Base-by-base conservation (phyloP, 2,329 filamentous ascomycete genomes). In the Fusarium acutatum region DNA sequence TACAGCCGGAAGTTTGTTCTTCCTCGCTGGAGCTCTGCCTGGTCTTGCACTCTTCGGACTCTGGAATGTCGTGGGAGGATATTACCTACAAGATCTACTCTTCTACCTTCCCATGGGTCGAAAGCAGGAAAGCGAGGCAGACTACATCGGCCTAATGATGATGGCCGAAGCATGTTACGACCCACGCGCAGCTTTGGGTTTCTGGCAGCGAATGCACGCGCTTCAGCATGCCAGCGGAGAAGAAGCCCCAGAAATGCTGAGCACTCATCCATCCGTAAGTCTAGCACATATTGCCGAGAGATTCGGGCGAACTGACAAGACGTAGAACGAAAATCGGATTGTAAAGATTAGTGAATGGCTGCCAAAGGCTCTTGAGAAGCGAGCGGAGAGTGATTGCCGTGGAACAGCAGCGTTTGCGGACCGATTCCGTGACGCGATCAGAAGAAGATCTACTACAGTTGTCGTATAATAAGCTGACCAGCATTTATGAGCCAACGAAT, bases 111-210 rank as follows among this genome's bases (percentile, higher is more conserved):
- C 93, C 3, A 93, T 93, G 80, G 90, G 89, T 52, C 85, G 93
- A 54, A 88, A 87, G 78, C 93, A 95, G 82, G 93, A 93, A 85
- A 89, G 86, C 54, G 93, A 96, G 83, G 93, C 93, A 0, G 93
- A 96, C 78, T 94, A 93, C 76, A 94, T 95, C 53, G 93, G 93
- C 1, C 81, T 95, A 38, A 90, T 95, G 87, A 93, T 95, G 87
- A 95, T 95, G 92, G 90, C 93, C 0, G 89, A 94, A 82, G 92
- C 91, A 32, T 95, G 93, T 82, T 95, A 93, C 79, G 87, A 94
- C 69, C 93, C 93, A 2, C 82, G 86, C 18, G 89, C 90, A 68
- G 93, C 93, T 0, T 84, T 92, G 47, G 85, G 84, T 1, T 89
- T 95, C 67, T 94, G 90, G 91, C 81, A 86, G 79, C 83, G 90